These are phyloP conservation scores for Lantana camara DNA, from an alignment of 257 asterid genomes.

Conservation along the genomic window DNA sequence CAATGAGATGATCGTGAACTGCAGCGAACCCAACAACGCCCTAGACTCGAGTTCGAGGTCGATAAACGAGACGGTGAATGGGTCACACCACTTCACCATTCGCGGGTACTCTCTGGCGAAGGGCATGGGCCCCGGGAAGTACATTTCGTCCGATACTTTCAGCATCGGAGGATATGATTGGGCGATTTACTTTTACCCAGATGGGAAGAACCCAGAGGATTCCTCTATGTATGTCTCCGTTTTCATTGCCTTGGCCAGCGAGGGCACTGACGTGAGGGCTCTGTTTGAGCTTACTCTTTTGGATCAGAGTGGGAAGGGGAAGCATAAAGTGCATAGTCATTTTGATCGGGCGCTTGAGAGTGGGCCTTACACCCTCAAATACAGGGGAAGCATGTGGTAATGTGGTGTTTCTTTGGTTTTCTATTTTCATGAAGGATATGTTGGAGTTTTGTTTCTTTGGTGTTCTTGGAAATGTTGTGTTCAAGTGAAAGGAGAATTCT, in stretches of 20 bases:
- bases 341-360: constrained; percentile 88
- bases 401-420: constrained; percentile 20
- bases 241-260: constrained; percentile 82
- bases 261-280: constrained; percentile 88
- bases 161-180: constrained; percentile 81
- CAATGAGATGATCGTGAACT: constrained; percentile 57
- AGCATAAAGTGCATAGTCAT: constrained; percentile 88
- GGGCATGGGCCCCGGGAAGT: constrained; percentile 85
- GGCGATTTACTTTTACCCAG: constrained; percentile 90
- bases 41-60: constrained; percentile 65
- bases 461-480: not conserved
- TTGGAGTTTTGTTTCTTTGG: not conserved
- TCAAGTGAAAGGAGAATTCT: constrained; percentile 3
- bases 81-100: constrained; percentile 80
- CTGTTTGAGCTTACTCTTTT: constrained; percentile 74
- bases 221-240: constrained; percentile 71
- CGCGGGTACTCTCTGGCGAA: constrained; percentile 85
- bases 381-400: constrained; percentile 96
- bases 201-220: constrained; percentile 83
- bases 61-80: constrained; percentile 81
- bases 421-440: not conserved
- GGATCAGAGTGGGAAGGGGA: constrained; percentile 91
- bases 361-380: constrained; percentile 83
- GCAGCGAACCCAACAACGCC: constrained; percentile 33
- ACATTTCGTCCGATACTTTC: constrained; percentile 73